Evolutionary conservation across 1,284 basidiomycete species (phyloP).

Genomic region (Leccinum colubrinum): DNA sequence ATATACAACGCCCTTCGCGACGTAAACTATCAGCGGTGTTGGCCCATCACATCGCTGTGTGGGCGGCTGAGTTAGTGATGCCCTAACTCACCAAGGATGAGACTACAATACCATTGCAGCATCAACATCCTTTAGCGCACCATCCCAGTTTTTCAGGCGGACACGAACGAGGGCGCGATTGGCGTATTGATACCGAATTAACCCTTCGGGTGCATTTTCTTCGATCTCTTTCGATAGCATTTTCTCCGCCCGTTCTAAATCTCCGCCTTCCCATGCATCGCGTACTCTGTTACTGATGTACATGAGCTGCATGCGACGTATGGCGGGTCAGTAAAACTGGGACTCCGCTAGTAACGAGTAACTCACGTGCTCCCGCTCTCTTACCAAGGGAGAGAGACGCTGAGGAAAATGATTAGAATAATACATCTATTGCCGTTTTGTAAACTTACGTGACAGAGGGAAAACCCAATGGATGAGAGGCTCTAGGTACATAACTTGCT

Average conservation of each 20-base stretch:
- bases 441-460: constrained; percentile 1
- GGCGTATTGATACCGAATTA: no score
- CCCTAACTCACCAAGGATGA: background rate
- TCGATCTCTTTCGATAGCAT: no score
- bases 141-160: background rate
- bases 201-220: no score
- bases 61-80: no score
- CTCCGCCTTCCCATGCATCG: background rate
- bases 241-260: no score
- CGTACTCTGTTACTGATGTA: background rate
- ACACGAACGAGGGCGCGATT: background rate
- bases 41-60: no score
- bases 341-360: background rate
- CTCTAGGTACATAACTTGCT: background rate
- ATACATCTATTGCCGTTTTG: no score
- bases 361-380: constrained; percentile 6
- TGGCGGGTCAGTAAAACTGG: background rate
- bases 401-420: no score
- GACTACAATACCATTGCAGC: background rate
- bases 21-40: no score
- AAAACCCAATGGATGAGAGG: background rate
- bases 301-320: constrained; percentile 5
- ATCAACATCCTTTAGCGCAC: constrained; percentile 1
- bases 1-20: no score
- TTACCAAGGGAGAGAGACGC: constrained; percentile 1